Evolutionary conservation across 495 filamentous ascomycete species (phyloP).

Genomic region (Astrocystis sublimbata): DNA sequence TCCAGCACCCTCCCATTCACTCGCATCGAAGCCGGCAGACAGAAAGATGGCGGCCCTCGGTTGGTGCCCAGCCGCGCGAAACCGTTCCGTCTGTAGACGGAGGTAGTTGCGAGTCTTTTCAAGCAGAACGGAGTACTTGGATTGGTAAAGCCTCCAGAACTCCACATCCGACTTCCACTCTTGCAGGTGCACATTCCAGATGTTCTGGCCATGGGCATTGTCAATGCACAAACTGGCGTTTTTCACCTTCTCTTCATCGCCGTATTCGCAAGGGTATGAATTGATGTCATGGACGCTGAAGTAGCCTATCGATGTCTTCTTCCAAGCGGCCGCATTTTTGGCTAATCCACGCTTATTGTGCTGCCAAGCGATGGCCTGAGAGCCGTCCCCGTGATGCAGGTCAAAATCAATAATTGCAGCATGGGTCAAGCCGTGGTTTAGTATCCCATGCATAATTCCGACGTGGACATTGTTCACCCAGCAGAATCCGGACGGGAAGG

Average conservation of each 20-base stretch:
- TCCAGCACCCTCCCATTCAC: constrained; percentile 83
- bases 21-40: constrained; percentile 95
- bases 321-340: constrained; percentile 68
- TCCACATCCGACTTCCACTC: constrained; percentile 77
- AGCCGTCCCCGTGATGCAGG: constrained; percentile 94
- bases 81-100: constrained; percentile 62
- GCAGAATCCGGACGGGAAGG: constrained; percentile 90
- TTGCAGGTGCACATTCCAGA: constrained; percentile 96
- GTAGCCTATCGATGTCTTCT: constrained; percentile 87
- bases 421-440: constrained; percentile 82
- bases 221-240: constrained; percentile 92
- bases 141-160: constrained; percentile 86
- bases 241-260: constrained; percentile 84
- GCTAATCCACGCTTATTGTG: constrained; percentile 69
- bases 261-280: constrained; percentile 90
- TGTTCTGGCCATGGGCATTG: constrained; percentile 83
- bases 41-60: constrained; percentile 89
- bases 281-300: constrained; percentile 98
- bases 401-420: constrained; percentile 97
- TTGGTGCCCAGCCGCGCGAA: constrained; percentile 49
- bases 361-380: constrained; percentile 86
- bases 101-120: constrained; percentile 80
- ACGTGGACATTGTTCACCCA: constrained; percentile 99
- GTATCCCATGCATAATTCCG: constrained; percentile 84
- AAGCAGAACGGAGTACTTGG: constrained; percentile 71